Conservation (phyloP, 177 flowering plant species). For the Vitis hybrid region DNA sequence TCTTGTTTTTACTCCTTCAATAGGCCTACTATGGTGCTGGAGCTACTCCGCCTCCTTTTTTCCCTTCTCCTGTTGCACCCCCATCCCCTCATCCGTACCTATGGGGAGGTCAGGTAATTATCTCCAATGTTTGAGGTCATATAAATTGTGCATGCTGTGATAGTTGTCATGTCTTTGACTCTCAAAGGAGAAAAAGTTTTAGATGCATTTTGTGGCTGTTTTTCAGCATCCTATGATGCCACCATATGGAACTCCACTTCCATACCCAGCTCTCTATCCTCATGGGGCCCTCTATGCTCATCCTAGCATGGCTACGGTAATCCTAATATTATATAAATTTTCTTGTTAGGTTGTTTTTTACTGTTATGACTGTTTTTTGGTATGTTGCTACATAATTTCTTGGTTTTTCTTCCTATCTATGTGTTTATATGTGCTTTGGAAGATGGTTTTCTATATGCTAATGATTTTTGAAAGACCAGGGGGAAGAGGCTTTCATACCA, state of each 20-base stretch:
- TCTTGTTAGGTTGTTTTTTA: background rate
- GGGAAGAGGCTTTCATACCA: too few species aligned
- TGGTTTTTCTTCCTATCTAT: too few species aligned
- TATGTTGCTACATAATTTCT: too few species aligned
- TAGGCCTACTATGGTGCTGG: constrained; percentile 1
- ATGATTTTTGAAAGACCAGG: too few species aligned
- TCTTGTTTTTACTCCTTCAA: background rate
- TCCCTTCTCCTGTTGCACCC: background rate
- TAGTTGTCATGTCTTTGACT: background rate
- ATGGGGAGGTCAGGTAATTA: constrained; percentile 8
- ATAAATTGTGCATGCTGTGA: background rate
- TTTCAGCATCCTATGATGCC: background rate
- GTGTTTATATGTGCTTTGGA: too few species aligned
- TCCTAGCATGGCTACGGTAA: background rate
- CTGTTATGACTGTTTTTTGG: too few species aligned
- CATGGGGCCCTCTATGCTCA: constrained; percentile 4
- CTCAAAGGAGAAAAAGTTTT: background rate
- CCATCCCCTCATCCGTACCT: constrained; percentile 3
- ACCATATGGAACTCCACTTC: constrained; percentile 1
- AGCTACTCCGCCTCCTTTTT: constrained; percentile 4
- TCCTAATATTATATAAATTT: background rate
- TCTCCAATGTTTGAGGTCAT: background rate
- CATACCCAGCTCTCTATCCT: constrained; percentile 1
- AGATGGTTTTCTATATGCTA: too few species aligned
- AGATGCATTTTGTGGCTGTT: background rate